phyloP scores from a whole-genome alignment of 768 basidiomycete species.

The Cystofilobasidium ferigula region DNA sequence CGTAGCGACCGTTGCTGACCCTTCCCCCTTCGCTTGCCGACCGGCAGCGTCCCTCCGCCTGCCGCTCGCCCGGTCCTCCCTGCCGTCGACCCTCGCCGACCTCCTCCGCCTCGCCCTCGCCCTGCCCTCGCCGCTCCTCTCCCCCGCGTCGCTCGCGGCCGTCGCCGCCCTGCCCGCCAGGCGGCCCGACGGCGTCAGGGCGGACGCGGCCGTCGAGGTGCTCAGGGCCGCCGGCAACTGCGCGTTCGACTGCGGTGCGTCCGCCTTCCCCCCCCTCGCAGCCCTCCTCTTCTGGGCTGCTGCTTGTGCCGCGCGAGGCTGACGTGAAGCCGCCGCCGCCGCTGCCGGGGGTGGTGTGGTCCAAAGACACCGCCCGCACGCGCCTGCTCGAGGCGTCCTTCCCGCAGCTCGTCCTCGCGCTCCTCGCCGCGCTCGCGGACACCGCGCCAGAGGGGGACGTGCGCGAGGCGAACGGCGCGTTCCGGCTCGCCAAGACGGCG shows the following conservation, averaged over 20 bases:
- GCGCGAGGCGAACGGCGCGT: slow-evolving; percentile 25
- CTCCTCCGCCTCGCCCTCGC: slow-evolving; percentile 15
- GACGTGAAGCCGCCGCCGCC: neutral
- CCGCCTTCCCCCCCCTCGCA: neutral
- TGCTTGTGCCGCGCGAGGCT: neutral
- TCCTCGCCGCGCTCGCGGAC: neutral
- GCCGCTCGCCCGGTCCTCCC: slow-evolving; percentile 11
- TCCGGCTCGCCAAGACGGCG: slow-evolving; percentile 63
- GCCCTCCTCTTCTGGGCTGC: neutral
- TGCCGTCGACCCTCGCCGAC: slow-evolving; percentile 16
- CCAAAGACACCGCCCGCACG: slow-evolving; percentile 11
- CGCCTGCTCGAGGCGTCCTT: slow-evolving; percentile 8
- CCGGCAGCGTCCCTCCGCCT: slow-evolving; percentile 9
- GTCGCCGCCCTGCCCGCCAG: neutral
- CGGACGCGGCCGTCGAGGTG: slow-evolving; percentile 19
- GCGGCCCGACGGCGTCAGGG: neutral
- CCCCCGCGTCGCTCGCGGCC: neutral
- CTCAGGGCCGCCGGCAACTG: slow-evolving; percentile 18
- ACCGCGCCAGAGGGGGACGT: slow-evolving; percentile 40
- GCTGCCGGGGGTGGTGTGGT: neutral
- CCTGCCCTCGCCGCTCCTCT: neutral
- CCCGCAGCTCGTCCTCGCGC: slow-evolving; percentile 12
- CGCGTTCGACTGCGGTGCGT: slow-evolving; percentile 24
- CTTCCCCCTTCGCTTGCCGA: neutral
- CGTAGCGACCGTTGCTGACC: neutral